A percentile compares a stretch with the other conserved stretches of the same genome.
These are phyloP conservation scores for Fusarium burgessii DNA, from an alignment of 2,329 filamentous ascomycete genomes.

Conservation along the genomic window DNA sequence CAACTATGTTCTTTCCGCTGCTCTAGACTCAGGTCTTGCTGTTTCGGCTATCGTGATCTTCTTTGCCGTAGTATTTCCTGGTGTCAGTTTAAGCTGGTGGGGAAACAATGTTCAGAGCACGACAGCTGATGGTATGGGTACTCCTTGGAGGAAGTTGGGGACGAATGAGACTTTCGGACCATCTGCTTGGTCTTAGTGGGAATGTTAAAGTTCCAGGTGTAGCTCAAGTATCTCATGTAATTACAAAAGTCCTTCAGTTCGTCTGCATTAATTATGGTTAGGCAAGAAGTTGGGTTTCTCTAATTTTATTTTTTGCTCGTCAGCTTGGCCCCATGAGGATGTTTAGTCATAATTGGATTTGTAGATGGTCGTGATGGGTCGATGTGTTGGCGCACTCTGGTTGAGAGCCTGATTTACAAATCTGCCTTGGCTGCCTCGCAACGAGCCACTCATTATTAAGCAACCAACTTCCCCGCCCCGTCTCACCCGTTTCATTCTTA, in stretches of 20 bases:
- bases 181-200: not conserved
- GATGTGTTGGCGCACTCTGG: not conserved
- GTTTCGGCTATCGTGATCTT: slow-evolving; percentile 5
- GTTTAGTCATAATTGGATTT: too few species aligned
- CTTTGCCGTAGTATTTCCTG: not conserved
- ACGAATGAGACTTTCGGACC: slow-evolving; percentile 3
- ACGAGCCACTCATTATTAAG: accelerated
- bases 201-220: too few species aligned
- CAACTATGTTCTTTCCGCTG: not conserved
- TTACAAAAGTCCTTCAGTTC: too few species aligned
- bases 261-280: too few species aligned
- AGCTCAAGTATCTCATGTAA: too few species aligned
- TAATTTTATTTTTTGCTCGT: too few species aligned
- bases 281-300: too few species aligned
- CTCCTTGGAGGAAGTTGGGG: slow-evolving; percentile 1
- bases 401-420: not conserved
- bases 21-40: not conserved
- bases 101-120: not conserved
- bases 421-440: not conserved
- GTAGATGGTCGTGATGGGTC: too few species aligned
- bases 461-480: not conserved
- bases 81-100: not conserved
- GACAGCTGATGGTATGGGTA: not conserved
- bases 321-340: too few species aligned
- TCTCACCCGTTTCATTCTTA: accelerated